Base-by-base conservation (phyloP, 2,329 filamentous ascomycete species). In the Pseudocercospora cruenta region DNA sequence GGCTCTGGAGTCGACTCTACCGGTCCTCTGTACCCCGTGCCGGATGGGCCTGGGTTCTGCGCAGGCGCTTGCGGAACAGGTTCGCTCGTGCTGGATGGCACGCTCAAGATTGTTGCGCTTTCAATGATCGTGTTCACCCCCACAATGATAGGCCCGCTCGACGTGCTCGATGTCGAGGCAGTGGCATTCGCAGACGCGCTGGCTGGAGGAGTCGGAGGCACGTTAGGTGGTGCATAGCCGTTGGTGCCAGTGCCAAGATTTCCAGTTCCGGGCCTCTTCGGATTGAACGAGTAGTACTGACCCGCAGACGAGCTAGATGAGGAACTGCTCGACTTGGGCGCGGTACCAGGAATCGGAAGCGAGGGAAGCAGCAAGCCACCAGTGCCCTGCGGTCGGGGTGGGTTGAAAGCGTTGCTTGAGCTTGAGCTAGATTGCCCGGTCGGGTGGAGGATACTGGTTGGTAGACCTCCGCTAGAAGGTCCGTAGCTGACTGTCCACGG, bases 51-150 rank as follows among this genome's bases (percentile, higher is more conserved):
- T 19, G 31, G 26, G 14, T 19, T 36, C 31, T 58, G 54, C 16
- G 54, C 54, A 33, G 54, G 28, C 16, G 54, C 26, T 24, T 58
- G 28, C 24, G 58, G 26, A 16, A n/a, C 39, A 28, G 6, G 45
- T 3, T 57, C 58, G 58, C 33, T 62, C 3, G 58, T 57, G 33
- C 39, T 36, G 8, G 62, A 53, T 7, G 66, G 57, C 31, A 55
- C 47, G 22, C 53, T 64, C 21, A 61, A 60, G 9, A 62, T 47
- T 4, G 55, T 60, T 12, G 67, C 61, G 63, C 69, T 71, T 22
- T 70, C 71, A 19, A 77, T 70, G 58, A 76, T 69, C 3, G 75
- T 77, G 4, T 75, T 75, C 4, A 78, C 65, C 16, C 76, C 76
- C 24, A 78, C 74, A 33, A 75, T 74, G 66, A 78, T 75, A 8